phyloP scores from a whole-genome alignment of 2,329 filamentous ascomycete genomes.

The Colletotrichum theobromicola region DNA sequence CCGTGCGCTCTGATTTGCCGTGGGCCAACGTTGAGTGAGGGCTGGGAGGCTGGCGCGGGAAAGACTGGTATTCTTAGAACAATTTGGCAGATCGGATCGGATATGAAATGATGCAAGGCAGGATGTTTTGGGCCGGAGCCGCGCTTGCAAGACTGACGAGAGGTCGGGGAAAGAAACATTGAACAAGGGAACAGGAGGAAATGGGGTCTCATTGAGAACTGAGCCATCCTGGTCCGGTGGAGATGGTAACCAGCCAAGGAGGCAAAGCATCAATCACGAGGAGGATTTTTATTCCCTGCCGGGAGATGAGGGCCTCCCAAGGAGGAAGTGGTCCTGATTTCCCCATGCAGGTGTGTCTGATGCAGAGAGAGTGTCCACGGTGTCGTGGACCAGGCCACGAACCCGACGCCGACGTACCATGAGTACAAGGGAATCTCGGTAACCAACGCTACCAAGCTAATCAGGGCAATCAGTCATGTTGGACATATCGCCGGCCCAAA shows the following conservation, averaged over 20 bases:
- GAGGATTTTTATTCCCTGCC: constrained; percentile 5
- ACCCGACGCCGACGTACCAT: not conserved
- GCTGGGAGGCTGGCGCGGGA: constrained; percentile 7
- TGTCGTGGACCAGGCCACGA: not conserved
- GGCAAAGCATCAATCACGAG: constrained; percentile 19
- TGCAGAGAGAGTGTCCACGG: not conserved
- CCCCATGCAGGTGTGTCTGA: constrained; percentile 1
- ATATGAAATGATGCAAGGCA: constrained; percentile 22
- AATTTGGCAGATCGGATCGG: constrained; percentile 23
- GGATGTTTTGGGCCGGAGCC: constrained; percentile 21
- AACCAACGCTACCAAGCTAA: not conserved
- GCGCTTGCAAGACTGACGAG: constrained; percentile 12
- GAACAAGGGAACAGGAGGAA: constrained; percentile 15
- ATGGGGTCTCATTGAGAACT: constrained; percentile 1
- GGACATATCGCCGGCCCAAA: not conserved
- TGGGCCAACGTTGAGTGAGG: not conserved
- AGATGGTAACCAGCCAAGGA: constrained; percentile 15
- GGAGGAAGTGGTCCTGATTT: constrained; percentile 1
- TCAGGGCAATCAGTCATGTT: not conserved
- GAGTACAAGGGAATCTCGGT: not conserved
- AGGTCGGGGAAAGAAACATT: constrained; percentile 23
- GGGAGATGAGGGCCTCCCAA: constrained; percentile 15
- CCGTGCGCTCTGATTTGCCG: constrained; percentile 2
- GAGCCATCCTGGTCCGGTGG: constrained; percentile 12
- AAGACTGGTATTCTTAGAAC: constrained; percentile 21